A percentile compares a stretch with the other conserved stretches of the same genome.
Evolutionary conservation across 192 early-diverging fungal genomes (phyloP).

Genomic region (Entomortierella lignicola): DNA sequence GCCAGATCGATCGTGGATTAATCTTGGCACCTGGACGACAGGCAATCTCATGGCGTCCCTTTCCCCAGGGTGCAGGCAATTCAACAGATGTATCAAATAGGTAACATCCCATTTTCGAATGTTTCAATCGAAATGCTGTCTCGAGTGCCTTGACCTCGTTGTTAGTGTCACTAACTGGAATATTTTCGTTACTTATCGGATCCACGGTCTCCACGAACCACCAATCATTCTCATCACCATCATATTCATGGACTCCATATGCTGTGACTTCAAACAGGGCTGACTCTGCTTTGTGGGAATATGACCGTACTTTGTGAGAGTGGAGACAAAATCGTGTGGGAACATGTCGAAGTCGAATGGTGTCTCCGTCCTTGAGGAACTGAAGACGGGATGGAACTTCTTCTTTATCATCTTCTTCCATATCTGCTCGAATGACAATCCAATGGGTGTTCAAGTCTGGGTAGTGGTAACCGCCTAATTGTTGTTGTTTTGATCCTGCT

Average conservation of each 20-base stretch:
- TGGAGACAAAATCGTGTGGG: conserved; percentile 68
- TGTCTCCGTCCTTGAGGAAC: conserved; percentile 74
- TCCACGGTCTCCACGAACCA: conserved; percentile 79
- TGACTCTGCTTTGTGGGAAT: not conserved
- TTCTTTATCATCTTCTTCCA: conserved; percentile 12
- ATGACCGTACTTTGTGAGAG: conserved; percentile 66
- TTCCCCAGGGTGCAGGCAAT: conserved; percentile 83
- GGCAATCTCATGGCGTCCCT: conserved; percentile 12
- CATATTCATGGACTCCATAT: conserved; percentile 70
- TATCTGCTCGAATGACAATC: conserved; percentile 58
- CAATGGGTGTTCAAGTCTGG: conserved; percentile 71
- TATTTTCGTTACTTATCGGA: not conserved
- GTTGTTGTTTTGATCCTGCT: conserved; percentile 70
- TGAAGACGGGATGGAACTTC: conserved; percentile 50
- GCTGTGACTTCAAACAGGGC: conserved; percentile 41
- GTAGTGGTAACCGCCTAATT: conserved; percentile 75
- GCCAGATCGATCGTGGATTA: conserved; percentile 14
- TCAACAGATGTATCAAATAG: conserved; percentile 62
- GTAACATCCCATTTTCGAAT: conserved; percentile 72
- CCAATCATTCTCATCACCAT: conserved; percentile 89
- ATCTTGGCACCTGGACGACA: conserved; percentile 14
- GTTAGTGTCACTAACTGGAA: not conserved
- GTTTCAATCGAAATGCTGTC: conserved; percentile 75
- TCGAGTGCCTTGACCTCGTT: conserved; percentile 59
- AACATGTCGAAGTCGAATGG: conserved; percentile 77